A percentile compares a stretch with the other conserved stretches of the same genome.
These are phyloP conservation scores for Albugo candida DNA, from an alignment of 352 stramenopile species.

Conservation along the genomic window DNA sequence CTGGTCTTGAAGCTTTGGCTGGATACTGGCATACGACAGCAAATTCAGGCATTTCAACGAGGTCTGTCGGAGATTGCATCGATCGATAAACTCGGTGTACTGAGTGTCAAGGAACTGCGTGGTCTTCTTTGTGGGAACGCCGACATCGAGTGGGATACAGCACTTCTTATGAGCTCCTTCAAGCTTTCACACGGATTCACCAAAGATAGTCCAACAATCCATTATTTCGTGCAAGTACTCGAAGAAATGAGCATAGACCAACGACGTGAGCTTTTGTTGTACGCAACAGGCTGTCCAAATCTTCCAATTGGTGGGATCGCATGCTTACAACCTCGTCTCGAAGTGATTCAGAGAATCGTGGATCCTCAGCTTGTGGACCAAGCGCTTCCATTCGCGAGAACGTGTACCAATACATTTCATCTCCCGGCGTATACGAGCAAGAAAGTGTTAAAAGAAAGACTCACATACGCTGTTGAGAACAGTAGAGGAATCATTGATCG, in stretches of 20 bases:
- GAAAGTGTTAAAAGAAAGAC: slow-evolving; percentile 28
- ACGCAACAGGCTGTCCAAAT: slow-evolving; percentile 69
- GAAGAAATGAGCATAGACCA: slow-evolving; percentile 37
- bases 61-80: slow-evolving; percentile 55
- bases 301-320: slow-evolving; percentile 48
- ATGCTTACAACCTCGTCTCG: slow-evolving; percentile 46
- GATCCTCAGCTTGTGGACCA: slow-evolving; percentile 46
- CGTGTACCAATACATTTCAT: slow-evolving; percentile 74
- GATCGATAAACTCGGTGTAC: slow-evolving; percentile 39
- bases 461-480: slow-evolving; percentile 56
- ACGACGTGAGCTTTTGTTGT: slow-evolving; percentile 54
- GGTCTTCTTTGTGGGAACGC: slow-evolving; percentile 46
- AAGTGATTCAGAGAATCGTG: slow-evolving; percentile 63
- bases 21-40: slow-evolving; percentile 26
- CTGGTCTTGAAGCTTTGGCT: slow-evolving; percentile 45
- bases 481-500: slow-evolving; percentile 71
- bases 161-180: slow-evolving; percentile 40
- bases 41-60: slow-evolving; percentile 58
- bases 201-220: slow-evolving; percentile 39
- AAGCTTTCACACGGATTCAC: slow-evolving; percentile 74
- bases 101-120: slow-evolving; percentile 48
- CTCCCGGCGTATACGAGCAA: slow-evolving; percentile 67
- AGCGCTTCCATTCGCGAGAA: slow-evolving; percentile 61
- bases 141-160: slow-evolving; percentile 45
- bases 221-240: slow-evolving; percentile 48